phyloP scores from a whole-genome alignment of 305 asterid genomes.

The Caryopteris hybrid region DNA sequence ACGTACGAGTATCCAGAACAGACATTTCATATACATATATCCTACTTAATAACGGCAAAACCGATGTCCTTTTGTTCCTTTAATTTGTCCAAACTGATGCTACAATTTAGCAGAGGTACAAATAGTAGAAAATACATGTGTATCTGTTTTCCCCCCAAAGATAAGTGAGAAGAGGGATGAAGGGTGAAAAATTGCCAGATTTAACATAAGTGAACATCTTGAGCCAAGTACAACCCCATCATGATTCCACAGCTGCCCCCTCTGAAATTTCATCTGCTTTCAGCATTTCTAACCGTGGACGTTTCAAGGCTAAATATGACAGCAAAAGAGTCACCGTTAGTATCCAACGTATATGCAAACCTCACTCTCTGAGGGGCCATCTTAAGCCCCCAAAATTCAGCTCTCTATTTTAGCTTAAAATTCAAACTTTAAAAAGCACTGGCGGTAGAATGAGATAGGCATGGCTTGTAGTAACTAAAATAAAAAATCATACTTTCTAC shows the following conservation, averaged over 20 bases:
- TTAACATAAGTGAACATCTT: slow-evolving; percentile 2
- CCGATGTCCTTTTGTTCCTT: not conserved
- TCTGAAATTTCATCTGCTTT: slow-evolving; percentile 20
- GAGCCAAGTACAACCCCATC: slow-evolving; percentile 7
- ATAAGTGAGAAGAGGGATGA: not conserved
- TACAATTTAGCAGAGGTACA: not conserved
- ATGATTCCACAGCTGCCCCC: slow-evolving; percentile 22
- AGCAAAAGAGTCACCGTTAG: not conserved
- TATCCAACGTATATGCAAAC: not conserved
- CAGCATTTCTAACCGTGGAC: slow-evolving; percentile 27
- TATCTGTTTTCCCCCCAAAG: not conserved
- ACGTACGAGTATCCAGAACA: not conserved
- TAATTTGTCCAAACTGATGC: not conserved
- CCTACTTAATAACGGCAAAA: slow-evolving; percentile 26
- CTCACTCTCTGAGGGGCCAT: not conserved
- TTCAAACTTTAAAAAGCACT: not conserved
- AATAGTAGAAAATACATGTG: not conserved
- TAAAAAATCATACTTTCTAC: no score
- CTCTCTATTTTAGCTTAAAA: not conserved
- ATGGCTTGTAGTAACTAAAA: no score
- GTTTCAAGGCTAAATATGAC: slow-evolving; percentile 35
- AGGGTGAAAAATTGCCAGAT: not conserved
- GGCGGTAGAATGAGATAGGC: not conserved
- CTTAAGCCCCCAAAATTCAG: not conserved
- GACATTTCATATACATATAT: not conserved